phyloP scores from a whole-genome alignment of 257 asterid genomes.

The Solanum etuberosum region DNA sequence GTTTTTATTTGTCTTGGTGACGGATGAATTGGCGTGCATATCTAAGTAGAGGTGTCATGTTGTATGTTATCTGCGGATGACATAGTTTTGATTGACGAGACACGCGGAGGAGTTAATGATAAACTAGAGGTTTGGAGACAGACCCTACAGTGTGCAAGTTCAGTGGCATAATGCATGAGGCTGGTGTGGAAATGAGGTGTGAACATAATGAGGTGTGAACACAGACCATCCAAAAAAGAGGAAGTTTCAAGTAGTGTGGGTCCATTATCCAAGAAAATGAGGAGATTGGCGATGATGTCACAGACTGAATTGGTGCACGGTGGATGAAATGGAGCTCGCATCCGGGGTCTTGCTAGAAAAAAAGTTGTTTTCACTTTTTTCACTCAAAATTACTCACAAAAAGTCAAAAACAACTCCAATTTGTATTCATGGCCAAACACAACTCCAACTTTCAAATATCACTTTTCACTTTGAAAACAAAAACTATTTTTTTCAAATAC shows the following conservation, averaged over 20 bases:
- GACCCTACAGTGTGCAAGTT: background rate
- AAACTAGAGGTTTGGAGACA: background rate
- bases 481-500: background rate
- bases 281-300: background rate
- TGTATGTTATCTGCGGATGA: background rate
- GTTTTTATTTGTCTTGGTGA: background rate
- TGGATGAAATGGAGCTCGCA: background rate
- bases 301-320: background rate
- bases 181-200: background rate
- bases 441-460: background rate
- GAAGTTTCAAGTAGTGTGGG: background rate
- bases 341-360: background rate
- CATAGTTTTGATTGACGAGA: background rate
- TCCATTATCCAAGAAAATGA: background rate
- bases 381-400: background rate
- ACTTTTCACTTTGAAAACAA: background rate
- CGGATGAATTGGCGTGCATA: background rate
- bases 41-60: background rate
- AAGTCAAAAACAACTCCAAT: background rate
- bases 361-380: background rate
- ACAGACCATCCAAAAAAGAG: background rate
- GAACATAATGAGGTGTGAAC: background rate
- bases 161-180: background rate
- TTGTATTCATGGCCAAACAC: background rate
- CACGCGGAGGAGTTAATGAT: background rate